Conservation (phyloP, 2,329 filamentous ascomycete genomes). For the Trichoderma sp. region DNA sequence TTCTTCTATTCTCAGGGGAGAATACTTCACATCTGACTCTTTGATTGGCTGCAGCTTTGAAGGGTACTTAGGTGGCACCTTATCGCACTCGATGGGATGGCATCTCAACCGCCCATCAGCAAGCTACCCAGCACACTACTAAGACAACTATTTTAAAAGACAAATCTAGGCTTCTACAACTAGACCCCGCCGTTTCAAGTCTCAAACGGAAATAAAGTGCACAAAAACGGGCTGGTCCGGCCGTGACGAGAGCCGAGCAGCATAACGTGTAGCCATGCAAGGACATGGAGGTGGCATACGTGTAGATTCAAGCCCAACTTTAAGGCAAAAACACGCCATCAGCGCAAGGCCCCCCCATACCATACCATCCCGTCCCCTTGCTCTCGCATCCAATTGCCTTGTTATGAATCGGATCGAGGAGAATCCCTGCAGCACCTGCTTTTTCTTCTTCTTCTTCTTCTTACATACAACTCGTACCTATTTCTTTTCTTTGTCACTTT, state of each 20-base stretch:
- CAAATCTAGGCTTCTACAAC: background rate
- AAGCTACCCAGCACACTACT: background rate
- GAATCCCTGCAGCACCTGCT: background rate
- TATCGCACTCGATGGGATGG: too few species aligned
- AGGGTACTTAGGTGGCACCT: too few species aligned
- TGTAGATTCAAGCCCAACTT: background rate
- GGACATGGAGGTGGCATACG: background rate
- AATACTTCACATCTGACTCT: too few species aligned
- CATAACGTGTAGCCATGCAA: background rate
- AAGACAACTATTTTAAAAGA: background rate
- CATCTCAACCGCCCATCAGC: background rate
- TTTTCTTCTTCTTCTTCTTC: background rate
- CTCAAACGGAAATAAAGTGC: background rate
- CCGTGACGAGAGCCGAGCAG: background rate
- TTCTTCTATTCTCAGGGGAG: too few species aligned
- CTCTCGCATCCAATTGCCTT: background rate
- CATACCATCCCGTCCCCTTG: background rate
- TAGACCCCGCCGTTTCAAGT: conserved; percentile 1
- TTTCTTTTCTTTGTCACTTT: background rate
- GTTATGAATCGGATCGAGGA: background rate
- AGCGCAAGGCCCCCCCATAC: background rate
- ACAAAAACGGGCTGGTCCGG: background rate
- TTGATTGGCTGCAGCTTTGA: too few species aligned
- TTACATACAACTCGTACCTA: background rate
- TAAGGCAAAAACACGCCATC: conserved; percentile 4